Evolutionary conservation across 164 flowering plant genomes (phyloP).

Genomic region (Euptelea pleiosperma): DNA sequence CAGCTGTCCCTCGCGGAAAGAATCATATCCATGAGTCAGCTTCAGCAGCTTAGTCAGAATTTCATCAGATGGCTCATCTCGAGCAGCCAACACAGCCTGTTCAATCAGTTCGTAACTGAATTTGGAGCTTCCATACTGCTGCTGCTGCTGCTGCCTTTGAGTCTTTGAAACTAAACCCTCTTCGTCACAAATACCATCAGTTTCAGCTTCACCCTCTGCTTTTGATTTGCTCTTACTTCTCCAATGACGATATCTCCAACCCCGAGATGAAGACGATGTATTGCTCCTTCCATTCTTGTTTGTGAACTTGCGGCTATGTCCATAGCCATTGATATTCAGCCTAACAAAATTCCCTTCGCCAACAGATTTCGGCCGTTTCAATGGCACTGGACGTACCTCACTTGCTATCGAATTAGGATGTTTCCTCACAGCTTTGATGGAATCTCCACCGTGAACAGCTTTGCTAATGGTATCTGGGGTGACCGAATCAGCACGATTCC

Average conservation of each 20-base stretch:
- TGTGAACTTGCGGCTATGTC: conserved; percentile 37
- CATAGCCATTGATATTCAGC: conserved; percentile 67
- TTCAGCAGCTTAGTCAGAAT: conserved; percentile 68
- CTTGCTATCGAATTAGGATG: conserved; percentile 54
- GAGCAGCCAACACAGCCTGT: conserved; percentile 45
- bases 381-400: conserved; percentile 17
- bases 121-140: conserved; percentile 7
- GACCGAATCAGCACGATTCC: conserved; percentile 3
- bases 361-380: conserved; percentile 37
- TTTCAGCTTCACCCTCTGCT: conserved; percentile 24
- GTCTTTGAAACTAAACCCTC: conserved; percentile 43
- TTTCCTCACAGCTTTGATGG: conserved; percentile 21
- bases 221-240: conserved; percentile 31
- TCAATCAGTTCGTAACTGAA: conserved; percentile 31
- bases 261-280: conserved; percentile 12
- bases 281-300: conserved; percentile 22
- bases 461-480: conserved; percentile 4
- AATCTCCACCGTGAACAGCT: conserved; percentile 10
- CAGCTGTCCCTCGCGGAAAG: conserved; percentile 83
- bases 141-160: conserved; percentile 11
- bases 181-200: conserved; percentile 36
- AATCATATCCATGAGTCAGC: conserved; percentile 65
- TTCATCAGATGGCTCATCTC: conserved; percentile 63
- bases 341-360: conserved; percentile 85
- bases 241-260: conserved; percentile 27